Evolutionary conservation across 179 eudicot genomes (phyloP), one percentile per base, ranked within the genome.

Genomic region (Silene noctiflora): DNA sequence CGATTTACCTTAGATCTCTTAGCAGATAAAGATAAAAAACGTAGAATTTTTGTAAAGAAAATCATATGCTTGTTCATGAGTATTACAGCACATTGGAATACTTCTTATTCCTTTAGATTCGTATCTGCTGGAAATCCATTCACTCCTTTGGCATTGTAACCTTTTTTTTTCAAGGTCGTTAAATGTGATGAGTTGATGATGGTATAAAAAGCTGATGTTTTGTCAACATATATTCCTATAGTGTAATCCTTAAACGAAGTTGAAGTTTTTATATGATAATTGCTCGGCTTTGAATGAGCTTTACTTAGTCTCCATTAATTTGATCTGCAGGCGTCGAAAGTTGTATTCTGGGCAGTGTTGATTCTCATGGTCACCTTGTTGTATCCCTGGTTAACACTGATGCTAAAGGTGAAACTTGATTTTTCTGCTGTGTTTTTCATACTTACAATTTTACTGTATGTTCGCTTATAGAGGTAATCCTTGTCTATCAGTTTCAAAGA

Each of bases 351-450:
- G 96, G 96, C 76, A 89, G 91, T 73, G 96, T 91, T 69, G 96
- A 87, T 77, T 87, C 92, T 25, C 82, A 78, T 76, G 96, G 96
- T 80, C 91, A 87, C 75, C 92, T 91, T 69, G 86, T 87, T 78
- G 92, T 91, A 35, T 86, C 96, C 14, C 76, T 78, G 71, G 73
- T 86, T 75, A 86, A 85, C 71, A 84, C 86, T 76, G 86, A 87
- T 68, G 88, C 71, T 80, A 75, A 85, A 87, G 92, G 92, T 87
- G 56, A 35, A 53, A 31, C 51, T 67, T 31, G 48, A 67, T 31
- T 33, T 67, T 33, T 24, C 70, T 31, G 48, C 17, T 48, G 25
- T 39, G 6, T 33, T 17, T 11, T 8, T 2, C 8, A n/a, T n/a
- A n/a, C 6, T 0, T 64, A n/a, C n/a, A 2, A 19, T 60, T 0